These are phyloP conservation scores for Saitozyma podzolica DNA, from an alignment of 768 basidiomycete genomes.

Conservation along the genomic window DNA sequence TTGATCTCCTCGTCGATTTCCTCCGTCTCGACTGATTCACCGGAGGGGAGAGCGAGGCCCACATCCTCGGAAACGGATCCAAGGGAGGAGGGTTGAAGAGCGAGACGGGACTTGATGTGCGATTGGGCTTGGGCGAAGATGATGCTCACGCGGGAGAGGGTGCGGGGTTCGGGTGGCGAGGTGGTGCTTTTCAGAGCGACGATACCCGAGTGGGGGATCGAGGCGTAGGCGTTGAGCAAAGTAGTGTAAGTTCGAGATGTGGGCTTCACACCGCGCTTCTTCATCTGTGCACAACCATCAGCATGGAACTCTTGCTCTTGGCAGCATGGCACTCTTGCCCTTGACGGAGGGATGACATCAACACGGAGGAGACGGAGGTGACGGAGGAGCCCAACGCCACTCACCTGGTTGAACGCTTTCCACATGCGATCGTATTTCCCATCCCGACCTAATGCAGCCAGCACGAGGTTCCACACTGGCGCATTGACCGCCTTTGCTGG, in stretches of 20 bases:
- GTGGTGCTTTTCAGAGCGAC: not conserved
- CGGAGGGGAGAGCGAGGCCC: not conserved
- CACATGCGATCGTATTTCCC: constrained; percentile 42
- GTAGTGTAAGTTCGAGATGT: constrained; percentile 41
- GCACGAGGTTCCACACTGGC: constrained; percentile 44
- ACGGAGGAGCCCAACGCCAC: constrained; percentile 7
- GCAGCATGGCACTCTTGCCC: not conserved
- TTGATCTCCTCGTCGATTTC: constrained; percentile 13
- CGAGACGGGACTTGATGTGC: not conserved
- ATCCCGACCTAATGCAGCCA: constrained; percentile 34
- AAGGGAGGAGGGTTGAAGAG: no score
- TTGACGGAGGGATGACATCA: not conserved
- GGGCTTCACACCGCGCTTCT: constrained; percentile 47
- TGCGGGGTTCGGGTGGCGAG: constrained; percentile 14
- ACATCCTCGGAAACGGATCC: not conserved
- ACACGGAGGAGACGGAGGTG: not conserved
- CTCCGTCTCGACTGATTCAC: not conserved
- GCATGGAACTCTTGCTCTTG: not conserved
- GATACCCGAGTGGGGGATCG: no score
- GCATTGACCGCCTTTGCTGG: constrained; percentile 30
- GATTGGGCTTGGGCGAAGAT: constrained; percentile 24
- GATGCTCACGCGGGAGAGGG: constrained; percentile 26
- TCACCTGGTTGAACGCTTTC: constrained; percentile 46
- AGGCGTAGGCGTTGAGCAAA: constrained; percentile 40
- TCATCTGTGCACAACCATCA: constrained; percentile 36